Base-by-base conservation (phyloP, 1,284 basidiomycete genomes). In the Cutaneotrichosporon sp. region DNA sequence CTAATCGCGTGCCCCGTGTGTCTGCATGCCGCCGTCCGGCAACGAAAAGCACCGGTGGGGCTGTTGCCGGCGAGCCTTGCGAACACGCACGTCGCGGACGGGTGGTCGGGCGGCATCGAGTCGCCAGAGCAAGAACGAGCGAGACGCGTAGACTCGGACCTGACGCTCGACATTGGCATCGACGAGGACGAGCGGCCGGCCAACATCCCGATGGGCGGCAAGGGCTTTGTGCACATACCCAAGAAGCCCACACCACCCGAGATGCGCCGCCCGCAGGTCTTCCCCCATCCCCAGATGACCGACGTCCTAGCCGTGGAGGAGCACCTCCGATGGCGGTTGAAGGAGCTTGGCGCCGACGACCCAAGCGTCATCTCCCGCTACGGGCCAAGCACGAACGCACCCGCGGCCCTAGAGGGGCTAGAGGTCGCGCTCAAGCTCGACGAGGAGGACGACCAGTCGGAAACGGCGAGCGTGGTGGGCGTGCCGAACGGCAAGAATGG, bases 241-340 rank as follows among this genome's bases (percentile, higher is more conserved):
- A 71, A 70, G 53, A 46, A 63, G 34, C 29, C 62, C 0, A 59
- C 61, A 16, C 52, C 65, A 8, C 52, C 54, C 10, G 33, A n/a
- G 9, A 36, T 38, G 42, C 20, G 33, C 0, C 62, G 65, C 1
- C 69, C 71, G 3, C 62, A 66, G 9, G 66, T 76, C 20, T 77
- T 78, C 59, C 71, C 73, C 1, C 79, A 79, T 69, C 79, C 79
- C 7, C 78, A 80, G 60, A 79, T 80, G 79, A 76, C 79, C 0
- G 79, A 80, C 62, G 76, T 80, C 16, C 62, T 80, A 18, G 75
- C 78, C 0, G 79, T 80, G 2, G 79, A 80, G 56, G 79, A 80
- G 63, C 76, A 80, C 50, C 61, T 80, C 11, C 68, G 79, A 31
- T 79, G 78, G 75, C 61, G 79, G 14, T 62, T 80, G 52, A 78